Percentiles rank a stretch among this genome's conserved stretches.
phyloP scores from a whole-genome alignment of 306 rosid species.

The Malus asiatica region DNA sequence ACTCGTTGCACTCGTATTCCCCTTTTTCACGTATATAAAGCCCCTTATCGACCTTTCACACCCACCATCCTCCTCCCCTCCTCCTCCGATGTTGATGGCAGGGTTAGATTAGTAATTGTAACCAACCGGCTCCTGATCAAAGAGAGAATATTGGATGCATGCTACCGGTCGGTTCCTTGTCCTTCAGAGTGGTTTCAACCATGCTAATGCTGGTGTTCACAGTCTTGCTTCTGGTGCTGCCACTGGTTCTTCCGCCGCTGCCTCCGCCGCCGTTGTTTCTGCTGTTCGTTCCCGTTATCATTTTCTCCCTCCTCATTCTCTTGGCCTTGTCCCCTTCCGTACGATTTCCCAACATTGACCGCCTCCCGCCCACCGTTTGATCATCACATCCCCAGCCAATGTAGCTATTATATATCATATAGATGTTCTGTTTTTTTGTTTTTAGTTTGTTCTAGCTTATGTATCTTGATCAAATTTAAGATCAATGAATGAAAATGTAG shows the following conservation, averaged over 20 bases:
- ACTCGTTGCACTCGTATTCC: too few species aligned
- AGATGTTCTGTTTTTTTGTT: too few species aligned
- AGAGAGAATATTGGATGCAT: slow-evolving; percentile 8
- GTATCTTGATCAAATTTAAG: background rate
- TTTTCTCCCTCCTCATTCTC: slow-evolving; percentile 40
- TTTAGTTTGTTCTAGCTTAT: too few species aligned
- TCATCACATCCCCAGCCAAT: too few species aligned
- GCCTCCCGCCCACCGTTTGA: background rate
- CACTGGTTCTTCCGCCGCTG: slow-evolving; percentile 62
- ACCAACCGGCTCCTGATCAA: background rate
- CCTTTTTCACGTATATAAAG: too few species aligned
- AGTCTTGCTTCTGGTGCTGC: slow-evolving; percentile 40
- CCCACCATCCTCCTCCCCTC: too few species aligned
- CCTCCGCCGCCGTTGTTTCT: slow-evolving; percentile 66
- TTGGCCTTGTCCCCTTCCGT: slow-evolving; percentile 44
- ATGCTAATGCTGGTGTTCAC: slow-evolving; percentile 40
- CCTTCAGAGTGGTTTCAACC: slow-evolving; percentile 14
- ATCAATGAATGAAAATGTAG: background rate
- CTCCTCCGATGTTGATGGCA: background rate
- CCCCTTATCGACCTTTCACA: too few species aligned
- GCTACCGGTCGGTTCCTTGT: slow-evolving; percentile 14
- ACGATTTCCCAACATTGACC: background rate
- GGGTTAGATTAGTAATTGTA: background rate
- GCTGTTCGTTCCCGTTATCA: slow-evolving; percentile 47
- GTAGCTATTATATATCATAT: too few species aligned